Conservation (phyloP, 331 rosid genomes). For the Quercus tomentella region DNA sequence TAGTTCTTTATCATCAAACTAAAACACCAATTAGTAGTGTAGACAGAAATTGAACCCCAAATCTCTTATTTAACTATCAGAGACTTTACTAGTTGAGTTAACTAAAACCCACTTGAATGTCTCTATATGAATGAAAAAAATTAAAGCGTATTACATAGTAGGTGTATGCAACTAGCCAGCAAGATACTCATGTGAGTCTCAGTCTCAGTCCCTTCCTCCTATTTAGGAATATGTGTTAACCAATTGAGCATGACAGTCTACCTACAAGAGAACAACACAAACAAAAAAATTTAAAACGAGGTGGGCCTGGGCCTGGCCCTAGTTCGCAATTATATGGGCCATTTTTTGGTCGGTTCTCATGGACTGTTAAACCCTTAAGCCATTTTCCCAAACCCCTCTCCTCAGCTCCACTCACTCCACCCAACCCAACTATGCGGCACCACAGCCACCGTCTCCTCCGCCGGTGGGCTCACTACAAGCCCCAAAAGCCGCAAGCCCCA, state of each 20-base stretch:
- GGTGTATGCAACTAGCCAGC: no score
- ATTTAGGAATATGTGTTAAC: no score
- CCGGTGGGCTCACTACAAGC: constrained; percentile 39
- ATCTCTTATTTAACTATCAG: no score
- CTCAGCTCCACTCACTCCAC: not conserved
- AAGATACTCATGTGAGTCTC: no score
- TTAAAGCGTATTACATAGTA: no score
- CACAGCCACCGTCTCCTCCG: constrained; percentile 17
- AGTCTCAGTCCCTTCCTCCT: no score
- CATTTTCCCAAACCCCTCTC: not conserved
- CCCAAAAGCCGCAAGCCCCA: constrained; percentile 25
- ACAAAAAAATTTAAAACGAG: no score
- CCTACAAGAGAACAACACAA: no score
- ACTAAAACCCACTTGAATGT: rapidly evolving
- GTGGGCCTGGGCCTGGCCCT: no score
- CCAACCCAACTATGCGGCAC: constrained; percentile 5
- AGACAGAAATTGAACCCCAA: rapidly evolving
- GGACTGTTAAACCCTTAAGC: not conserved
- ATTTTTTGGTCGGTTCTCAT: not conserved
- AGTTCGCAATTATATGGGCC: not conserved
- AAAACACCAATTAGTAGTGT: rapidly evolving
- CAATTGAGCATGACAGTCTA: no score
- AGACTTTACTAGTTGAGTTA: rapidly evolving
- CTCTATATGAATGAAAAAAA: no score
- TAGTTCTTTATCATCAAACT: no score